A percentile compares a stretch with the other conserved stretches of the same genome.
Evolutionary conservation across 1,284 basidiomycete genomes (phyloP).

Genomic region (Trametes pubescens): DNA sequence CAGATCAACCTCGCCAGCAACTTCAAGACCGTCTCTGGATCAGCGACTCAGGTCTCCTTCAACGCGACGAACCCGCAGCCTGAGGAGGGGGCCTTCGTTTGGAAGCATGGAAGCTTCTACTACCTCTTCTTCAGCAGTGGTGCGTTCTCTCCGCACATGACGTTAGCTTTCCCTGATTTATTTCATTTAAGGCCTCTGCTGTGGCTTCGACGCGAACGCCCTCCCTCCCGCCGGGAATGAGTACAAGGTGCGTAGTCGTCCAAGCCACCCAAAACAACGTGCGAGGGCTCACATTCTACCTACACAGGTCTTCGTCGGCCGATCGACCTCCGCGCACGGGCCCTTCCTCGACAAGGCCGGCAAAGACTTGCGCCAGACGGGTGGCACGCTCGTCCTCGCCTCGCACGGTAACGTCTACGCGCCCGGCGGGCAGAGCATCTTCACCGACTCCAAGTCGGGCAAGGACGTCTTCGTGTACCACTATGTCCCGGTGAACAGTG

Average conservation of each 20-base stretch:
- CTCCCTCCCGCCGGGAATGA: slow-evolving; percentile 41
- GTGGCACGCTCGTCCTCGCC: slow-evolving; percentile 44
- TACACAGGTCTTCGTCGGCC: slow-evolving; percentile 39
- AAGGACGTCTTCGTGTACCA: slow-evolving; percentile 36
- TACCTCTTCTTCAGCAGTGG: slow-evolving; percentile 38
- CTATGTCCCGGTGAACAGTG: slow-evolving; percentile 29
- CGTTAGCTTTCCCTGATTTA: not conserved
- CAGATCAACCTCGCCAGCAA: slow-evolving; percentile 28
- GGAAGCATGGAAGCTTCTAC: slow-evolving; percentile 33
- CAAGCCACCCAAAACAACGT: not conserved
- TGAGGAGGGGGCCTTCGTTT: slow-evolving; percentile 34
- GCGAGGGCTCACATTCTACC: not conserved
- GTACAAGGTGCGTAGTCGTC: slow-evolving; percentile 24
- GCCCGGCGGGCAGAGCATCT: slow-evolving; percentile 32
- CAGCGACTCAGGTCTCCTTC: slow-evolving; percentile 30
- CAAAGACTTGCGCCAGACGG: slow-evolving; percentile 35
- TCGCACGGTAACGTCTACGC: slow-evolving; percentile 44
- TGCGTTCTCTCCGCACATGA: not conserved
- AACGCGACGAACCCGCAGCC: slow-evolving; percentile 32
- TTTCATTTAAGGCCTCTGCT: slow-evolving; percentile 25
- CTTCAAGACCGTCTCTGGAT: slow-evolving; percentile 22
- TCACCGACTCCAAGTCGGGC: slow-evolving; percentile 31
- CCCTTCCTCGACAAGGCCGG: slow-evolving; percentile 43
- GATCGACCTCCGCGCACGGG: slow-evolving; percentile 41
- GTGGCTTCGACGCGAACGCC: slow-evolving; percentile 29